Evolutionary conservation across 805 yeast genomes (phyloP).

Genomic region (Nakazawaea molendinolei): DNA sequence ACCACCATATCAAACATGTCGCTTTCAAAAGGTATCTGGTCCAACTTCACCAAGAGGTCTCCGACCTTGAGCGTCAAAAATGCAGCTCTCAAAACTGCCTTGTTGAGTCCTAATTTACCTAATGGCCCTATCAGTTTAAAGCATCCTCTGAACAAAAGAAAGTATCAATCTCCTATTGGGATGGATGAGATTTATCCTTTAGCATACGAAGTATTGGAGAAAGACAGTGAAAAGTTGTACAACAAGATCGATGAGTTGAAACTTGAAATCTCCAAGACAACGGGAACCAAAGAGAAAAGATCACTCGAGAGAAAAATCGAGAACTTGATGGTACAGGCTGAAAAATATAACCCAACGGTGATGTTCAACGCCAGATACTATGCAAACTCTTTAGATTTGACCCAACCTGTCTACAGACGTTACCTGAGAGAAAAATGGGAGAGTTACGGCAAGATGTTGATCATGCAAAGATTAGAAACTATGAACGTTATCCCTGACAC

Average conservation of each 20-base stretch:
- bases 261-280: constrained; percentile 15
- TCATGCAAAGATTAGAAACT: constrained; percentile 90
- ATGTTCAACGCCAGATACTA: constrained; percentile 52
- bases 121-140: constrained; percentile 50
- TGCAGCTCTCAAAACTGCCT: constrained; percentile 20
- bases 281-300: constrained; percentile 16
- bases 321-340: constrained; percentile 49
- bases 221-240: constrained; percentile 38
- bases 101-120: constrained; percentile 26
- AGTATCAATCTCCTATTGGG: constrained; percentile 63
- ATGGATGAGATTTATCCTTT: constrained; percentile 66
- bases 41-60: constrained; percentile 27
- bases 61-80: constrained; percentile 23
- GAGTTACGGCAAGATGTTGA: constrained; percentile 57
- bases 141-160: constrained; percentile 32
- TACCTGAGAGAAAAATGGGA: constrained; percentile 70
- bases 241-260: constrained; percentile 30
- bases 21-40: constrained; percentile 29
- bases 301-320: constrained; percentile 19
- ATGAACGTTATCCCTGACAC: constrained; percentile 89
- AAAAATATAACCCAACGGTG: constrained; percentile 79
- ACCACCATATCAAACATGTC: constrained; percentile 13
- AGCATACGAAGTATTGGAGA: constrained; percentile 52
- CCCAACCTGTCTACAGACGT: constrained; percentile 75
- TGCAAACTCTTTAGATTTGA: constrained; percentile 49